Evolutionary conservation across 768 basidiomycete genomes (phyloP).

Genomic region (Xerocomus brunneocitrinus): DNA sequence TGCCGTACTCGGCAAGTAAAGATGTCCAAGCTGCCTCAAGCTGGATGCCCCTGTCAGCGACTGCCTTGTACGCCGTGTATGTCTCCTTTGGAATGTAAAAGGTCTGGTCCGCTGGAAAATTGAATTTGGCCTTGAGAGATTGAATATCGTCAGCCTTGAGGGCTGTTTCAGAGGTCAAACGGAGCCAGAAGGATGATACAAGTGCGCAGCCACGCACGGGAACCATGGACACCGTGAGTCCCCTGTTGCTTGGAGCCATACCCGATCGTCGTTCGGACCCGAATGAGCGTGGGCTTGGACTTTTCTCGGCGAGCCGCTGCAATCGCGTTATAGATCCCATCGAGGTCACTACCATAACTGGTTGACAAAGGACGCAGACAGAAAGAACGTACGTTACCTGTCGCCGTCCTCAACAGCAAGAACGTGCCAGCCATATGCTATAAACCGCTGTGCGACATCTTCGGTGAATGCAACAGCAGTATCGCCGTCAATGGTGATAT

Average conservation of each 20-base stretch:
- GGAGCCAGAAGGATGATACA: background rate
- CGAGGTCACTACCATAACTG: conserved; percentile 58
- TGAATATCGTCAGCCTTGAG: conserved; percentile 90
- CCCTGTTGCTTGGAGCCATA: conserved; percentile 92
- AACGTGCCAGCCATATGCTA: conserved; percentile 92
- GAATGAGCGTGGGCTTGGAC: conserved; percentile 83
- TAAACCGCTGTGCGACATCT: conserved; percentile 83
- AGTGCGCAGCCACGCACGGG: conserved; percentile 57
- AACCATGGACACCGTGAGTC: conserved; percentile 90
- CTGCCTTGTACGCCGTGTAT: conserved; percentile 61
- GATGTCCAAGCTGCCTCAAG: conserved; percentile 72
- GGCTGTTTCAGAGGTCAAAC: conserved; percentile 41
- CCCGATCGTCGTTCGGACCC: conserved; percentile 86
- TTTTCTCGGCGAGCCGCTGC: conserved; percentile 70
- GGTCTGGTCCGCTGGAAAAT: conserved; percentile 70
- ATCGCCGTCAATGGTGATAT: conserved; percentile 95
- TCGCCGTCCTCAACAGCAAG: conserved; percentile 80
- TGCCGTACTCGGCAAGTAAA: conserved; percentile 60
- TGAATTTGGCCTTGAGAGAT: conserved; percentile 77
- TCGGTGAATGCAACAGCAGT: conserved; percentile 93
- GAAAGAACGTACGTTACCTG: conserved; percentile 39
- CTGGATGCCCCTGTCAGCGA: conserved; percentile 68
- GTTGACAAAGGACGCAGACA: conserved; percentile 8
- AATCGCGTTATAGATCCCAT: conserved; percentile 74
- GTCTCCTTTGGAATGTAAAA: conserved; percentile 77